A percentile compares a stretch with the other conserved stretches of the same genome.
phyloP scores from a whole-genome alignment of 192 early-diverging fungal species.

The Coemansia sp. region DNA sequence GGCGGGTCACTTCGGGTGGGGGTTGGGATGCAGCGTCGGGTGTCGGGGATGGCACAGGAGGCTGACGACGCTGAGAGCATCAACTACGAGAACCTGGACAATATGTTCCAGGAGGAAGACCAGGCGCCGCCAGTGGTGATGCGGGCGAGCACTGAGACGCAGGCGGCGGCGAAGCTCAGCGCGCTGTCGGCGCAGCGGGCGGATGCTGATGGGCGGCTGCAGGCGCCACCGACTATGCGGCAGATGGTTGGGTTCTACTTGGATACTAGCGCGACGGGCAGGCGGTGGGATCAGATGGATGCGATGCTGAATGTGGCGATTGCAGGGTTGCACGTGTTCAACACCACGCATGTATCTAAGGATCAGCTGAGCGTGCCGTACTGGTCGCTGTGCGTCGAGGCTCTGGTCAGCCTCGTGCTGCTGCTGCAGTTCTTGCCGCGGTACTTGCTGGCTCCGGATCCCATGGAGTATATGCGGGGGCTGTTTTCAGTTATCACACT shows the following conservation, averaged over 20 bases:
- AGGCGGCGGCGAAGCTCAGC: conserved; percentile 24
- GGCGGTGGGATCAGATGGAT: conserved; percentile 63
- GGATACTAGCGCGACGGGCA: conserved; percentile 52
- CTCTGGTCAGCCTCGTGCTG: conserved; percentile 46
- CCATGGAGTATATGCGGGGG: conserved; percentile 45
- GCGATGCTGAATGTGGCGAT: conserved; percentile 52
- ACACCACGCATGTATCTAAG: conserved; percentile 51
- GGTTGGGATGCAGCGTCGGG: background rate
- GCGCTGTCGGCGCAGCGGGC: conserved; percentile 43
- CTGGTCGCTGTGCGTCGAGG: conserved; percentile 46
- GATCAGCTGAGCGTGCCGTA: conserved; percentile 49
- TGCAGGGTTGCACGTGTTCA: conserved; percentile 54
- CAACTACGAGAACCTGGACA: conserved; percentile 39
- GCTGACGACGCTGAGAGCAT: conserved; percentile 27
- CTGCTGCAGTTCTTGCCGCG: conserved; percentile 63
- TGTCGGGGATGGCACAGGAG: background rate
- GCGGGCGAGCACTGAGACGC: conserved; percentile 20
- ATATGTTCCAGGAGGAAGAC: conserved; percentile 35
- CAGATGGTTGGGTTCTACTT: conserved; percentile 55
- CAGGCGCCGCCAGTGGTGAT: conserved; percentile 12
- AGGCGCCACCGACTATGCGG: conserved; percentile 44
- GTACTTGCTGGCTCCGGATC: conserved; percentile 59
- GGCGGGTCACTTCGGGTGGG: background rate
- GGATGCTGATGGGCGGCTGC: conserved; percentile 21
- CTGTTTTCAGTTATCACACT: conserved; percentile 59